These are phyloP conservation scores for Candida sonorensis DNA, from an alignment of 805 yeast genomes.

Conservation along the genomic window DNA sequence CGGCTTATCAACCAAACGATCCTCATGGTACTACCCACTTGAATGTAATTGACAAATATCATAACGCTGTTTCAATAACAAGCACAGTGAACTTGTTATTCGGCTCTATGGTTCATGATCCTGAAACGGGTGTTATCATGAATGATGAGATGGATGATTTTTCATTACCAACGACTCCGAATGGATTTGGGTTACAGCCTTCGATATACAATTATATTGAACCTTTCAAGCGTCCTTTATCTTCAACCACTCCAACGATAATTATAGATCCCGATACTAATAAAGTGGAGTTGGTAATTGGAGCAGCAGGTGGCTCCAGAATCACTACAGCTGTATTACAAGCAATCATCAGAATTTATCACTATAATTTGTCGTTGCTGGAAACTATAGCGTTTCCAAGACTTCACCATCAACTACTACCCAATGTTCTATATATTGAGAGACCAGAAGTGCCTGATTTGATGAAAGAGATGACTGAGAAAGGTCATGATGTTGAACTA, in stretches of 20 bases:
- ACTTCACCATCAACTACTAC: slow-evolving; percentile 83
- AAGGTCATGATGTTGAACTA: slow-evolving; percentile 44
- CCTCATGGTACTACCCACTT: slow-evolving; percentile 91
- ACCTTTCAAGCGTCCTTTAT: slow-evolving; percentile 77
- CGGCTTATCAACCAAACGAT: slow-evolving; percentile 69
- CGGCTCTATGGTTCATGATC: slow-evolving; percentile 81
- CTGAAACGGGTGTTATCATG: slow-evolving; percentile 71
- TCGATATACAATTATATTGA: slow-evolving; percentile 70
- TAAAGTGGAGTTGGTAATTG: slow-evolving; percentile 61
- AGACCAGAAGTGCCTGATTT: slow-evolving; percentile 37
- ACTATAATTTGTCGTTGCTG: slow-evolving; percentile 50
- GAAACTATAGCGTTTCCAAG: slow-evolving; percentile 76
- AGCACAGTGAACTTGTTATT: slow-evolving; percentile 81
- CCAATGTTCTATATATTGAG: slow-evolving; percentile 62
- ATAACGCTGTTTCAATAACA: slow-evolving; percentile 81
- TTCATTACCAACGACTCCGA: slow-evolving; percentile 59
- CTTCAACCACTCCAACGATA: slow-evolving; percentile 77
- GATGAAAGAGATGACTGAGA: slow-evolving; percentile 26
- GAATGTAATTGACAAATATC: slow-evolving; percentile 64
- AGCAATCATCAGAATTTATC: slow-evolving; percentile 62
- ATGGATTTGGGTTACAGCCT: slow-evolving; percentile 77
- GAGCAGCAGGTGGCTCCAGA: slow-evolving; percentile 93
- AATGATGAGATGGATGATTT: slow-evolving; percentile 96
- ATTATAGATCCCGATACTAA: slow-evolving; percentile 36
- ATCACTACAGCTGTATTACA: slow-evolving; percentile 80